phyloP scores from a whole-genome alignment of 2,329 filamentous ascomycete species.

The Penicillium sp. region DNA sequence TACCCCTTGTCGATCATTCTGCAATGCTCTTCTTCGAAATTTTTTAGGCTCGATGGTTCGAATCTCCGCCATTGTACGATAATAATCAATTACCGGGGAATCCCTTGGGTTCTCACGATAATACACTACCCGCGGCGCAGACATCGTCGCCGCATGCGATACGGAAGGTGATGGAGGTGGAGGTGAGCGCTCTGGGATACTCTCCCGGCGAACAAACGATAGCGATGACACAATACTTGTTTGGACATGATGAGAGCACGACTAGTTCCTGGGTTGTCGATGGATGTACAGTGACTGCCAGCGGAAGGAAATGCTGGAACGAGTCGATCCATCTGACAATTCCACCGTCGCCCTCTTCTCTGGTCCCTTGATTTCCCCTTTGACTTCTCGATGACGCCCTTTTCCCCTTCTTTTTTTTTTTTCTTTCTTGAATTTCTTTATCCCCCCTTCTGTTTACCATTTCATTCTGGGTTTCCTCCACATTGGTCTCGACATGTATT shows the following conservation, averaged over 20 bases:
- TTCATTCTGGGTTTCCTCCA: constrained; percentile 39
- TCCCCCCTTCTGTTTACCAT: constrained; percentile 23
- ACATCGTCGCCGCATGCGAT: constrained; percentile 25
- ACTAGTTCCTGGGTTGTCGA: constrained; percentile 9
- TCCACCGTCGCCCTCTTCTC: constrained; percentile 11
- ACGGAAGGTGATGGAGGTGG: constrained; percentile 25
- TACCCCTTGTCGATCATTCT: constrained; percentile 39
- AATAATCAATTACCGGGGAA: constrained; percentile 42
- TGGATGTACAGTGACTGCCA: constrained; percentile 16
- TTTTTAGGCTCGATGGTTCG: constrained; percentile 35
- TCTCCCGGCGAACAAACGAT: constrained; percentile 27
- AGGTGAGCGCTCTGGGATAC: constrained; percentile 18
- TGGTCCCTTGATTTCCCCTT: constrained; percentile 15
- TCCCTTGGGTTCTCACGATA: constrained; percentile 30
- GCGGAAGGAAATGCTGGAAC: constrained; percentile 4
- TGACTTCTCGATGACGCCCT: constrained; percentile 24
- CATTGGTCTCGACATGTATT: constrained; percentile 29
- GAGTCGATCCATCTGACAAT: constrained; percentile 7
- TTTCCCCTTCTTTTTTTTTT: constrained; percentile 30
- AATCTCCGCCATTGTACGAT: constrained; percentile 46
- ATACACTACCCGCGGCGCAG: constrained; percentile 30
- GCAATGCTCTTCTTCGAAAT: constrained; percentile 40
- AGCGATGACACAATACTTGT: constrained; percentile 28
- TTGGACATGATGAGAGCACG: constrained; percentile 24
- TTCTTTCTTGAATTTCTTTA: constrained; percentile 36